phyloP scores from a whole-genome alignment of 768 basidiomycete genomes.

The Auriscalpium vulgare region DNA sequence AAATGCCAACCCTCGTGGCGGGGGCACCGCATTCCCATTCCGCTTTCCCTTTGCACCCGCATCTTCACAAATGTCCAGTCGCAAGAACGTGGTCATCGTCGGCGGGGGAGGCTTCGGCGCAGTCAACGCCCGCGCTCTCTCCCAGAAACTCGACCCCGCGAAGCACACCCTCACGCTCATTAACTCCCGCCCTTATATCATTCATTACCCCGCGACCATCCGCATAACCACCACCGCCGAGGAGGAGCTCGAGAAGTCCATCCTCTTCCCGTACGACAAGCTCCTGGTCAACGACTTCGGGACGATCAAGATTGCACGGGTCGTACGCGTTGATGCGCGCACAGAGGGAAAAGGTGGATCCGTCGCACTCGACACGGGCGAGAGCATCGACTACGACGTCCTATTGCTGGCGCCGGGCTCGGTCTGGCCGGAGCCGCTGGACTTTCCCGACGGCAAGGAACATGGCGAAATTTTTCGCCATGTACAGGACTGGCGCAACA shows the following conservation, averaged over 20 bases:
- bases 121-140: conserved; percentile 37
- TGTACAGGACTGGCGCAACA: conserved; percentile 22
- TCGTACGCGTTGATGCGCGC: conserved; percentile 1
- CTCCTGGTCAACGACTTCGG: conserved; percentile 10
- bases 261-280: conserved; percentile 10
- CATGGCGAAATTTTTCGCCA: conserved; percentile 11
- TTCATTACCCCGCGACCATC: conserved; percentile 41
- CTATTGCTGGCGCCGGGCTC: conserved; percentile 12
- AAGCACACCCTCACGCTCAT: conserved; percentile 49
- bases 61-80: no score
- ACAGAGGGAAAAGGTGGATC: conserved; percentile 3
- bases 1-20: no score
- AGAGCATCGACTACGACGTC: conserved; percentile 10
- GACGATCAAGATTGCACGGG: conserved; percentile 9
- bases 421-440: conserved; percentile 18
- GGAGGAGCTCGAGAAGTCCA: conserved; percentile 25
- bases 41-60: no score
- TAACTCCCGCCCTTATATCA: conserved; percentile 39
- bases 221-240: conserved; percentile 44
- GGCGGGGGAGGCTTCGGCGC: conserved; percentile 53
- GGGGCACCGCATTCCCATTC: no score
- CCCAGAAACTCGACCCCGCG: conserved; percentile 38
- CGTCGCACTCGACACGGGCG: conserved; percentile 3
- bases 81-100: conserved; percentile 37
- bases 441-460: conserved; percentile 30